Percentiles rank a stretch among this genome's conserved stretches.
Conservation (phyloP, 73 alveolate genomes). For the Symbiodinium pilosum region DNA sequence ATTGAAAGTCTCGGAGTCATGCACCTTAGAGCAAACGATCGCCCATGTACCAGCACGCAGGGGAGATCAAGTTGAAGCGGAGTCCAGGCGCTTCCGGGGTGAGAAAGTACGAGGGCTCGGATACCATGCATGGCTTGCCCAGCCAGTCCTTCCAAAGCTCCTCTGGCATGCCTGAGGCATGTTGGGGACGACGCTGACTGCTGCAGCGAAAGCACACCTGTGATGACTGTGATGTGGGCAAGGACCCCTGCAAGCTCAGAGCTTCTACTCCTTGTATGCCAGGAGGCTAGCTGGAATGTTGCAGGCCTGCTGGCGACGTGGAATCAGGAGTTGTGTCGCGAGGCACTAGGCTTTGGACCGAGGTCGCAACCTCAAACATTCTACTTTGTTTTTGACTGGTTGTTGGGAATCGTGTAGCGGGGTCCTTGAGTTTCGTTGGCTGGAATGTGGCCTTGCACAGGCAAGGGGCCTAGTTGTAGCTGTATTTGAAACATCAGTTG, state of each 20-base stretch:
- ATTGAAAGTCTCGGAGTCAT: constrained; percentile 12
- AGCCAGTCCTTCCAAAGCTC: constrained; percentile 60
- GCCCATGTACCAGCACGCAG: neutral
- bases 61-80: neutral
- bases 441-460: too few relatives aligned
- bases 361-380: too few relatives aligned
- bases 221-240: neutral
- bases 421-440: too few relatives aligned
- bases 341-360: too few relatives aligned
- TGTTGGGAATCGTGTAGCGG: too few relatives aligned
- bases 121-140: constrained; percentile 75
- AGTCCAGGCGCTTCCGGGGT: constrained; percentile 30
- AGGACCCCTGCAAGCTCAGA: neutral
- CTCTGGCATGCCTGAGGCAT: constrained; percentile 29
- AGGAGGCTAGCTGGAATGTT: constrained; percentile 17
- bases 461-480: neutral
- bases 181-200: neutral
- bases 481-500: neutral
- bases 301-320: constrained; percentile 8
- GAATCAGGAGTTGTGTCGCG: neutral
- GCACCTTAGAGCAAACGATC: constrained; percentile 1
- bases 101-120: constrained; percentile 28
- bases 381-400: too few relatives aligned
- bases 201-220: too few relatives aligned
- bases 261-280: too few relatives aligned